Evolutionary conservation across 202 grass and related monocot species (phyloP), one percentile per base, ranked within the genome.

Genomic region (Setaria viridis): DNA sequence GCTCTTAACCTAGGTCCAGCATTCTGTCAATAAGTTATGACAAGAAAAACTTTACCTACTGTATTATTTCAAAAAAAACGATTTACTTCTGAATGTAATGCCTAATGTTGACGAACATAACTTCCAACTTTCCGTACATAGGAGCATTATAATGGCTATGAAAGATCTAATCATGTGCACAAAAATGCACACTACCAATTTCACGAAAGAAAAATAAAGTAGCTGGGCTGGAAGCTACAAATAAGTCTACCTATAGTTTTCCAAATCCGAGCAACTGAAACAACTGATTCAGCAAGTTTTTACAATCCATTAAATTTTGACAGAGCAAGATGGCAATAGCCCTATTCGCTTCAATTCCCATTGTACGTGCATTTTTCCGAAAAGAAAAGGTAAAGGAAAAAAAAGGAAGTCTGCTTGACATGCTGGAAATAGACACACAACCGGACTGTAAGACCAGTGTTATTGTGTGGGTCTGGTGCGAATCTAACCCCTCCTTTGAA

Each of bases 181-280:
- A 42, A 30, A 2, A 62, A 41, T 89, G 75, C 70, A 79, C 39
- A 9, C 7, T 19, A 6, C 35, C 65, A 67, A 34, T 34, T 5
- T 25, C 17, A 62, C 41, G 3, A 11, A 11, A 29, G 2, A n/a
- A 59, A 59, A 62, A 70, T 12, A 48, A 11, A 64, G 39, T 76
- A 65, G 2, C 17, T 30, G 14, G 54, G 21, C 55, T 54, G 19
- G 25, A 75, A 75, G 34, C 30, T 60, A 51, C 68, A 60, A 66
- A 65, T 15, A 45, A 79, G 73, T 60, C 37, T 57, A 5, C 30
- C 48, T 30, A 74, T 14, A 58, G 15, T 70, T 77, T 67, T 48
- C 42, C 5, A 46, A 42, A 46, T 72, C 45, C 9, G 16, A 51
- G 30, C 46, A 3, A 67, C 5, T 25, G 25, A 25, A 46, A 30